Evolutionary conservation across 1,284 basidiomycete species (phyloP).

Genomic region (Ceratobasidium sp.): DNA sequence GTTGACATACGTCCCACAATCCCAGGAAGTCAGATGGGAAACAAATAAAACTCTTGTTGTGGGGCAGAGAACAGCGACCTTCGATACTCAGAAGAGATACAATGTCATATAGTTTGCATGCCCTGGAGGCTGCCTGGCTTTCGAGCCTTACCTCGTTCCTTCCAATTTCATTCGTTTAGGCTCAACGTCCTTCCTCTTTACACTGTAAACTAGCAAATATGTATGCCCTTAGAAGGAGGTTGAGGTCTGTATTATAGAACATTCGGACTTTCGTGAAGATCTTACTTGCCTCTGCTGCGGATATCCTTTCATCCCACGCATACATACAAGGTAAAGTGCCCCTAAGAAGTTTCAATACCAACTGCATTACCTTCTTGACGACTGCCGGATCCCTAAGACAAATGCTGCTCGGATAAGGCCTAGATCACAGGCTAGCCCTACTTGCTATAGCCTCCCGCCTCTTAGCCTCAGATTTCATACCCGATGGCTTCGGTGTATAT

Average conservation of each 20-base stretch:
- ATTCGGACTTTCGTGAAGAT: too few species aligned
- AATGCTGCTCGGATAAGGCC: not conserved
- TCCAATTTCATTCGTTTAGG: not conserved
- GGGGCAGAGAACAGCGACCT: not conserved
- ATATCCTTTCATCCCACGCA: not conserved
- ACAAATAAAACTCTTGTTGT: not conserved
- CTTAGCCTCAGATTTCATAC: too few species aligned
- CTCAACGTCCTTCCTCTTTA: not conserved
- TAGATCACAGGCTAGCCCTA: too few species aligned
- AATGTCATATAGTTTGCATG: conserved; percentile 1
- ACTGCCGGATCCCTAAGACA: not conserved
- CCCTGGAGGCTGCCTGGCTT: not conserved
- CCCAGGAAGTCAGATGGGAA: not conserved
- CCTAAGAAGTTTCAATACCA: not conserved
- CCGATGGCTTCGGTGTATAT: too few species aligned
- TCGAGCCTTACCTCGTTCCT: not conserved
- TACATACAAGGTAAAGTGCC: not conserved
- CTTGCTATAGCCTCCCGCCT: too few species aligned
- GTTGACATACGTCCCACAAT: not conserved
- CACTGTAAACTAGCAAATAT: too few species aligned
- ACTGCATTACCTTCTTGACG: not conserved
- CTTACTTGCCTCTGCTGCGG: too few species aligned
- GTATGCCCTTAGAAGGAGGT: too few species aligned
- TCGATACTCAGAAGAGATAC: not conserved
- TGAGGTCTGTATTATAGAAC: too few species aligned